Evolutionary conservation across 139 green algal species (phyloP).

Genomic region (Coelastrella sp.): DNA sequence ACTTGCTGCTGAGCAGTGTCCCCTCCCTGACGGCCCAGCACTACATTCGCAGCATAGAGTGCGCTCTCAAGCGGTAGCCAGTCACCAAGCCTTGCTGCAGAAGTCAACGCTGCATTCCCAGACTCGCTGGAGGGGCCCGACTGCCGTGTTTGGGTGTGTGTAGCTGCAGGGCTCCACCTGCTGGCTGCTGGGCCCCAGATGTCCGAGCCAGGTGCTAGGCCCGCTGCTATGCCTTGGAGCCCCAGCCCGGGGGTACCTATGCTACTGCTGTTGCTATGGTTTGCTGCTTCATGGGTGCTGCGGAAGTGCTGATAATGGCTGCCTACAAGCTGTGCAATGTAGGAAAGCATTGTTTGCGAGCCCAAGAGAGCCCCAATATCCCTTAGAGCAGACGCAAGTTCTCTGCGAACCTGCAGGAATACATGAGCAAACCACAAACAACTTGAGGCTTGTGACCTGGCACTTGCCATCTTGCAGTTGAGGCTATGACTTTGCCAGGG

Average conservation of each 20-base stretch:
- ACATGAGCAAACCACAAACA: not conserved
- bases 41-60: constrained; percentile 76
- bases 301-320: constrained; percentile 41
- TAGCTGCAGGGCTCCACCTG: not conserved
- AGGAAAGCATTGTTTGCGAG: constrained; percentile 43
- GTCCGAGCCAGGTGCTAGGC: not conserved
- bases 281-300: not conserved
- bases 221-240: constrained; percentile 6
- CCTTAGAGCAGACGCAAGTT: constrained; percentile 65
- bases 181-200: not conserved
- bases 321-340: constrained; percentile 55
- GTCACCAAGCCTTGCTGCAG: not conserved
- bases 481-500: too few relatives aligned
- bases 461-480: too few relatives aligned
- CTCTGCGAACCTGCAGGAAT: constrained; percentile 63
- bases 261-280: not conserved
- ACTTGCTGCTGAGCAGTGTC: constrained; percentile 32
- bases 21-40: constrained; percentile 44
- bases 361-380: constrained; percentile 64
- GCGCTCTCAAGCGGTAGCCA: constrained; percentile 64
- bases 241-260: not conserved
- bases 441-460: too few relatives aligned
- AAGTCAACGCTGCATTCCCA: not conserved
- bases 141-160: too few relatives aligned
- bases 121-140: too few relatives aligned